Conservation (phyloP, 2,329 filamentous ascomycete species). For the Ophiocordyceps sinensis region DNA sequence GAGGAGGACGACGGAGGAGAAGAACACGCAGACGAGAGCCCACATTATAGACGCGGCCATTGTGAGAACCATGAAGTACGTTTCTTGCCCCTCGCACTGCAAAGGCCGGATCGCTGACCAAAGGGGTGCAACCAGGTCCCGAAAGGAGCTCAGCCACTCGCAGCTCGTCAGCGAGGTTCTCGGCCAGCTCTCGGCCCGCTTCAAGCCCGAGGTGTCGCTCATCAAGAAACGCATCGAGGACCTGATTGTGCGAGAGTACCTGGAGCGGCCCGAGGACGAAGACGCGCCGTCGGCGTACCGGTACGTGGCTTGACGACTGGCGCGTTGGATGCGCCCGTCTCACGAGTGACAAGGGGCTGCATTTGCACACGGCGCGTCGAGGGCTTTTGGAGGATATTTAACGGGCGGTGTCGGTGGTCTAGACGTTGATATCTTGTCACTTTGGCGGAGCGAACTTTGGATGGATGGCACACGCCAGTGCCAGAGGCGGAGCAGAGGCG, state of each 20-base stretch:
- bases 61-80: constrained; percentile 76
- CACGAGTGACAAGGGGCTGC: not conserved
- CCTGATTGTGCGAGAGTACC: constrained; percentile 61
- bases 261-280: constrained; percentile 56
- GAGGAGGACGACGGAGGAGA: constrained; percentile 57
- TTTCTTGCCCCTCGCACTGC: constrained; percentile 10
- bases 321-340: no score
- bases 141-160: constrained; percentile 56
- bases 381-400: not conserved
- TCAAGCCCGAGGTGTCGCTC: constrained; percentile 62
- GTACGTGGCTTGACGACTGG: constrained; percentile 46
- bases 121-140: constrained; percentile 37
- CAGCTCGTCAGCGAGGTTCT: constrained; percentile 60
- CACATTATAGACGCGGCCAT: constrained; percentile 64
- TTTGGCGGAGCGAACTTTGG: not conserved
- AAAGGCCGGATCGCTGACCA: not conserved
- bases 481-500: not conserved
- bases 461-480: not conserved
- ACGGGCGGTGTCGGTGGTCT: not conserved
- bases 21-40: constrained; percentile 57
- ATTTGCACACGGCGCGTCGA: not conserved
- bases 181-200: constrained; percentile 50
- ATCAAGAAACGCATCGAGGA: constrained; percentile 74
- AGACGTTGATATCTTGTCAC: not conserved
- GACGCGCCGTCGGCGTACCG: constrained; percentile 50